Conservation (phyloP, 2,329 filamentous ascomycete species). For the Trichoderma lentiforme region DNA sequence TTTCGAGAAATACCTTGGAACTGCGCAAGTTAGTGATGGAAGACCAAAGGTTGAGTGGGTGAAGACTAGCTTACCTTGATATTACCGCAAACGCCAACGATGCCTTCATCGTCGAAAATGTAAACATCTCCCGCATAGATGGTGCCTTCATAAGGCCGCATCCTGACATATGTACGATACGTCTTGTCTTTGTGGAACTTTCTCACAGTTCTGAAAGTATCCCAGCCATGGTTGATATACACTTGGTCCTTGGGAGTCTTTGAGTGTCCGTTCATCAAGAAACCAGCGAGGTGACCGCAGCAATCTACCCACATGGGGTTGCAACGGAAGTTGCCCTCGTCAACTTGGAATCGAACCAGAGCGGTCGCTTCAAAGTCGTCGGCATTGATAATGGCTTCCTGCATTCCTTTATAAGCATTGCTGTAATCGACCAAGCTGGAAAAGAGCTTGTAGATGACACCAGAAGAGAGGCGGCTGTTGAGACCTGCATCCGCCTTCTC, state of each 20-base stretch:
- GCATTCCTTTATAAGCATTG: slow-evolving; percentile 16
- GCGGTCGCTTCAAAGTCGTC: slow-evolving; percentile 10
- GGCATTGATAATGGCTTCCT: slow-evolving; percentile 15
- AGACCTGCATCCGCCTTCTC: slow-evolving; percentile 8
- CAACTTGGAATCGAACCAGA: slow-evolving; percentile 14
- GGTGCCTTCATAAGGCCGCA: slow-evolving; percentile 49
- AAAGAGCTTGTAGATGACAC: slow-evolving; percentile 20
- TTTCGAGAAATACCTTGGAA: slow-evolving; percentile 11
- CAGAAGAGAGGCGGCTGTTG: slow-evolving; percentile 6
- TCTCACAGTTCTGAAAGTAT: slow-evolving; percentile 1
- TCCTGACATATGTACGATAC: slow-evolving; percentile 55
- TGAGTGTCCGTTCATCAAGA: slow-evolving; percentile 50
- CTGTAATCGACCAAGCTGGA: slow-evolving; percentile 16
- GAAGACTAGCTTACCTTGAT: slow-evolving; percentile 37
- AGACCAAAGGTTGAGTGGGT: background rate
- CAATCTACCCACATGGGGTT: slow-evolving; percentile 19
- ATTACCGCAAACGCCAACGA: slow-evolving; percentile 49
- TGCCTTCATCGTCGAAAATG: slow-evolving; percentile 50
- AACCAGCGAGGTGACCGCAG: slow-evolving; percentile 36
- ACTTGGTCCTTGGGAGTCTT: slow-evolving; percentile 44
- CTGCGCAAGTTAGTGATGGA: background rate
- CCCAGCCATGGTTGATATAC: slow-evolving; percentile 56
- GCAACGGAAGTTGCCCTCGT: slow-evolving; percentile 15
- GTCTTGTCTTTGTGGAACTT: slow-evolving; percentile 4
- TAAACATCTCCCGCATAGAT: slow-evolving; percentile 51